Evolutionary conservation across 257 asterid species (phyloP).

Genomic region (Nicotiana undulata): DNA sequence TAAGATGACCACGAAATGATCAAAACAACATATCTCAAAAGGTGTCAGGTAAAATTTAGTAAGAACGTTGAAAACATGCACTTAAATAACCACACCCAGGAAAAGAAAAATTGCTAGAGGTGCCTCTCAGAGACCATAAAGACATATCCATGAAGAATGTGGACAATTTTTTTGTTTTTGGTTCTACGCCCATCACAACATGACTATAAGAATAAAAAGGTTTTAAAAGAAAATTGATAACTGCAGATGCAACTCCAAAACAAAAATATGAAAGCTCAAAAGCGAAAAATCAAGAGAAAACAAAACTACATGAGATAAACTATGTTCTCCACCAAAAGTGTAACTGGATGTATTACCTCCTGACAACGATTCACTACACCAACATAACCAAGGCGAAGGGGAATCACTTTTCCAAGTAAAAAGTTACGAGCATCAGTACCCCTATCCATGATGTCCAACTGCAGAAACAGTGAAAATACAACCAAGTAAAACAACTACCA

Average conservation of each 20-base stretch:
- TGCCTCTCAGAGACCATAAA: background rate
- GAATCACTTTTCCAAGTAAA: slow-evolving; percentile 92
- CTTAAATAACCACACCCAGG: background rate
- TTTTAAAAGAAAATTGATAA: background rate
- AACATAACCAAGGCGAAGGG: slow-evolving; percentile 94
- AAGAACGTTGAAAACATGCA: background rate
- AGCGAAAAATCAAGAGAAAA: background rate
- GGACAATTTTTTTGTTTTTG: background rate
- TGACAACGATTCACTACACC: slow-evolving; percentile 97
- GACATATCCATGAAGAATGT: background rate
- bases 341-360: slow-evolving; percentile 48
- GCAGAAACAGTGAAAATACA: slow-evolving; percentile 24
- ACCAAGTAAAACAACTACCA: background rate
- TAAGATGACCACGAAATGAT: slow-evolving; percentile 1
- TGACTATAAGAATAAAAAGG: background rate
- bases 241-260: background rate
- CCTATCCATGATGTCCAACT: slow-evolving; percentile 98
- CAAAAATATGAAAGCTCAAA: background rate
- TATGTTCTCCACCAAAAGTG: background rate
- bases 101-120: background rate
- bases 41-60: background rate
- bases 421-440: slow-evolving; percentile 94
- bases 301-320: background rate
- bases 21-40: background rate
- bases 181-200: background rate